Evolutionary conservation across 139 green algal genomes (phyloP).

Genomic region (Chlorella sp.): DNA sequence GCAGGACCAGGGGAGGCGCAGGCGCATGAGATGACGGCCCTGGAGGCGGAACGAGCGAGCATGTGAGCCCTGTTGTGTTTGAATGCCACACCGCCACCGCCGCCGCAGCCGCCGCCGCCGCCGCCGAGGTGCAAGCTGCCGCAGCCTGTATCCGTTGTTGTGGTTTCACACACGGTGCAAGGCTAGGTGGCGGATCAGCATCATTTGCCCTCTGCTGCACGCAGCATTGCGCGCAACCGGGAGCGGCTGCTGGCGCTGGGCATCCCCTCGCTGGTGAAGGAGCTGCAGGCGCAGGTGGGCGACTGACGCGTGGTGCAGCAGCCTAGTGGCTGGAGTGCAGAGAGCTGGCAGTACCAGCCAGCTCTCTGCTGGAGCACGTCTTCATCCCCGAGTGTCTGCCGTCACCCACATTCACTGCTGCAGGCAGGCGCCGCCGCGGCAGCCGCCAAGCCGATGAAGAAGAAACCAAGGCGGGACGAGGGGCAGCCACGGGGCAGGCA

Average conservation of each 20-base stretch:
- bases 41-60: background rate
- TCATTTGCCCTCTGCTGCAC: too few relatives aligned
- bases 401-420: too few relatives aligned
- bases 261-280: slow-evolving; percentile 15
- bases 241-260: slow-evolving; percentile 32
- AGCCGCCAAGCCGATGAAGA: background rate
- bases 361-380: too few relatives aligned
- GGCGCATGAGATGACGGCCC: background rate
- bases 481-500: background rate
- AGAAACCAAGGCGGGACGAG: background rate
- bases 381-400: too few relatives aligned
- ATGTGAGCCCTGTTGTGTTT: background rate
- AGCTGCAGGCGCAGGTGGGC: slow-evolving; percentile 2
- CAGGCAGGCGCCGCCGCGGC: too few relatives aligned
- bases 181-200: too few relatives aligned
- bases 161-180: too few relatives aligned
- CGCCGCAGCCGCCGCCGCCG: background rate
- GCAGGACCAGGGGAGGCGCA: background rate
- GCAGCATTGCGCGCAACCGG: slow-evolving; percentile 42
- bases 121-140: background rate
- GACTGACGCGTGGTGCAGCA: too few relatives aligned
- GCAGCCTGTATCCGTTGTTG: background rate
- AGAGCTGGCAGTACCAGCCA: too few relatives aligned
- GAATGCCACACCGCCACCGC: too few relatives aligned
- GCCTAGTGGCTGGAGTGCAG: too few relatives aligned